Base-by-base conservation (phyloP, 2,329 filamentous ascomycete species). In the Incumbomyces delicatus region DNA sequence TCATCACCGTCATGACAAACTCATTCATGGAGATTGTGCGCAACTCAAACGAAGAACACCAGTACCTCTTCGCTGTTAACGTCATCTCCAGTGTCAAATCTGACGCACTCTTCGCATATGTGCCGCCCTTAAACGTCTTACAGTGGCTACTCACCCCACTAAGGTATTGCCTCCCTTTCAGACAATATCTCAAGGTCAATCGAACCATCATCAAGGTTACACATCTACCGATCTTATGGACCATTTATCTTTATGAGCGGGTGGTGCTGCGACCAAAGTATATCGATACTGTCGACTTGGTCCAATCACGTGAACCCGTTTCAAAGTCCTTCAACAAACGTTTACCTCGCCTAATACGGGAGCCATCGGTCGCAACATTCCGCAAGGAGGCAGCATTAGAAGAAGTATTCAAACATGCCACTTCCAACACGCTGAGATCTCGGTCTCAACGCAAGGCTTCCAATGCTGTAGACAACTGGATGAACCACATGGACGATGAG, bases 31-130 rank as follows among this genome's bases (percentile, higher is more conserved):
- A 84, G 1, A 90, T 95, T 61, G 87, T 92, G 2, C 87, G 87
- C 43, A 95, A 95, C 60, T 88, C 89, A 6, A 87, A 87, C 46
- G 85, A 95, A 62, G 90, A 95, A 65, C 89, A 95, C 57, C 79
- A 82, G 54, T 95, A 95, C 61, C 68, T 95, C 2, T 95, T 96
- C 60, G 90, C 90, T 0, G 88, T 96, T 63, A 96, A 95, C 61
- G 94, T 90, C 3, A 94, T 95, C 41, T 94, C 87, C 3, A 94
- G 95, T 86, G 90, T 95, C 54, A 96, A 95, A 65, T 95, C 92
- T n/a, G 90, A 96, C 62, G 85, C 88, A 0, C 71, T 95, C 0
- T 96, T 96, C 70, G 94, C 87, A 2, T 95, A 95, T 61, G 78
- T 95, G 50, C 85, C 90, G 1, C 90, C 90, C 0, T 83, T 85